These are phyloP conservation scores for Nakaseomyces delphensis DNA, from an alignment of 1,139 yeast genomes.

Conservation along the genomic window DNA sequence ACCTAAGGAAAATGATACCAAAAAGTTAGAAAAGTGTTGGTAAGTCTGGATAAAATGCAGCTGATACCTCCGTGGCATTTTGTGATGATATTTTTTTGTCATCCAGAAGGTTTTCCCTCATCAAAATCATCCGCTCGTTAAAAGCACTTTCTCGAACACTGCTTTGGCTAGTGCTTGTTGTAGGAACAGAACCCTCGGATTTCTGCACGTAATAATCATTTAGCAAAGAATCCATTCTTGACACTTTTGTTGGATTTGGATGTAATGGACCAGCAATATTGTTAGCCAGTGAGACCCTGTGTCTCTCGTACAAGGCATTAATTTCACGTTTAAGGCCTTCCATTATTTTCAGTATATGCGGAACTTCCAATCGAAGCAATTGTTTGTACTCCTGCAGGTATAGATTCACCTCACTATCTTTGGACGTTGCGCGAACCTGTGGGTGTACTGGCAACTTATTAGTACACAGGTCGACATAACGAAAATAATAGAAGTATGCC, in stretches of 20 bases:
- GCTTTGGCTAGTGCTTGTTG: neutral
- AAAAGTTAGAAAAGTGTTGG: constrained; percentile 1
- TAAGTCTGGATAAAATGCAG: constrained; percentile 3
- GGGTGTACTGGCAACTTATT: constrained; percentile 28
- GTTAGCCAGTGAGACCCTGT: constrained; percentile 22
- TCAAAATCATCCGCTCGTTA: neutral
- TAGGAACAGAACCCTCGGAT: neutral
- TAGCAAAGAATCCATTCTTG: constrained; percentile 3
- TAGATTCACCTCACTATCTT: constrained; percentile 8
- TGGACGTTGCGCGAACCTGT: constrained; percentile 11
- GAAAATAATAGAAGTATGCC: constrained; percentile 25
- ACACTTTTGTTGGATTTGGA: constrained; percentile 2
- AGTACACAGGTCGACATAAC: constrained; percentile 29
- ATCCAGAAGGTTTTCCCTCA: constrained; percentile 2
- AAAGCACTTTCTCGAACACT: neutral
- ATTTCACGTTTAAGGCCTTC: constrained; percentile 22
- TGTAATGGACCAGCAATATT: constrained; percentile 19
- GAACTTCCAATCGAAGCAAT: constrained; percentile 27
- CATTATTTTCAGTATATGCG: constrained; percentile 24
- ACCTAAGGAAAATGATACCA: no score
- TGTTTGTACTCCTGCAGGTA: constrained; percentile 23
- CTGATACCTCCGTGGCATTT: neutral
- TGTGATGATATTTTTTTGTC: neutral
- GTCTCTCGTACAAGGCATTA: constrained; percentile 18
- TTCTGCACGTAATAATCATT: constrained; percentile 4